phyloP scores from a whole-genome alignment of 1,139 yeast species.

The Geotrichum candidum region DNA sequence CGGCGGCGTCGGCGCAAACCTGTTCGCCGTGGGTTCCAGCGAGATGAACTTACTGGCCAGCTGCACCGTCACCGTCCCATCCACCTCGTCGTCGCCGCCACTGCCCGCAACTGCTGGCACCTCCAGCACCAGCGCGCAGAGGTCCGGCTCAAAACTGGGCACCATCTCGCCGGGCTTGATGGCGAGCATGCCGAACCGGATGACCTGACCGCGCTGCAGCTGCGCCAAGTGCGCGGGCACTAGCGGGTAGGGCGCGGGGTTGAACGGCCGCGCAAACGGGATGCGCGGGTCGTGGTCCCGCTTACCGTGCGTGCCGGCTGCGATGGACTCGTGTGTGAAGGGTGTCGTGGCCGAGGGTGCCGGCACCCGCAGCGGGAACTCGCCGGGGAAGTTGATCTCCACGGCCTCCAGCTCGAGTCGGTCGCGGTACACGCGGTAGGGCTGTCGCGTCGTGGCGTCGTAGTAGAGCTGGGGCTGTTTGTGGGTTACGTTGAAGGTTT shows the following conservation, averaged over 20 bases:
- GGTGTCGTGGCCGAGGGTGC: neutral
- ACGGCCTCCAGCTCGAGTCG: neutral
- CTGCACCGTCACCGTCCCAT: neutral
- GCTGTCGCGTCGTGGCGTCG: neutral
- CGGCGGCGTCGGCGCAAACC: slow-evolving; percentile 1
- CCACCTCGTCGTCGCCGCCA: neutral
- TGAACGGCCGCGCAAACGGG: neutral
- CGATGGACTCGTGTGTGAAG: neutral
- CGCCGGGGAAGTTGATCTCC: neutral
- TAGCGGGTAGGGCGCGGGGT: neutral
- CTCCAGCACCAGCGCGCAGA: slow-evolving; percentile 6
- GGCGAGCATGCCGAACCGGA: neutral
- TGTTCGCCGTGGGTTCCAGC: slow-evolving; percentile 5
- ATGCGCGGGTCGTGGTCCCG: neutral
- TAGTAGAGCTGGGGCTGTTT: neutral
- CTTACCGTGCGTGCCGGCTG: neutral
- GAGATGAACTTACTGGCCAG: slow-evolving; percentile 8
- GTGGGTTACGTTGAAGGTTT: neutral
- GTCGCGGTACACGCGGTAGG: neutral
- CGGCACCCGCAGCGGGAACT: neutral
- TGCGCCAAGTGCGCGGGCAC: neutral
- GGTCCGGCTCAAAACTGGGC: neutral
- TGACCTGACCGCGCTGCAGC: slow-evolving; percentile 6
- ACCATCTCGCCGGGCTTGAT: neutral
- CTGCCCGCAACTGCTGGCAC: neutral